phyloP scores from a whole-genome alignment of 106 monocot genomes.

The Allium cepa region DNA sequence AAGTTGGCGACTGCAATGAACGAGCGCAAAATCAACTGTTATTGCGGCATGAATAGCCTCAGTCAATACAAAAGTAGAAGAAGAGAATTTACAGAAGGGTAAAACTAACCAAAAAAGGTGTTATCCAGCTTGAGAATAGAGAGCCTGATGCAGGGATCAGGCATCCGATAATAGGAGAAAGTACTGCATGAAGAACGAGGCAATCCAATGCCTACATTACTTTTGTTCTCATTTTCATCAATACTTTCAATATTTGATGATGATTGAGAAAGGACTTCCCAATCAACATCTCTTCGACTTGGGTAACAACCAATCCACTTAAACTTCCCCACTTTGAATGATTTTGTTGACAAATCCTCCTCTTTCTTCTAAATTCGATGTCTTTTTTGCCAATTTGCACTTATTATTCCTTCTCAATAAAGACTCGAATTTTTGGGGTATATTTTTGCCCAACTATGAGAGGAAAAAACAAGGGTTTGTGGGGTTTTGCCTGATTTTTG shows the following conservation, averaged over 20 bases:
- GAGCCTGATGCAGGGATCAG: conserved; percentile 22
- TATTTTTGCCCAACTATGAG: no score
- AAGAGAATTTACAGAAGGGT: no score
- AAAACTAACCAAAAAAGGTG: conserved; percentile 29
- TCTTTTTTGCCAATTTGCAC: no score
- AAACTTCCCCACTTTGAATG: background rate
- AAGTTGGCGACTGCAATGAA: no score
- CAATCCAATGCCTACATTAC: conserved; percentile 1
- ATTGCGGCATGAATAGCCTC: no score
- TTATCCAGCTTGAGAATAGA: conserved; percentile 41
- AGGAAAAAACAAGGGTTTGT: no score
- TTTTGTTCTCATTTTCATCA: background rate
- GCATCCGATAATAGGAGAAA: conserved; percentile 38
- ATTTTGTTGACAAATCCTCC: background rate
- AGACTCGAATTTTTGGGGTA: no score
- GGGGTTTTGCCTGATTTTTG: no score
- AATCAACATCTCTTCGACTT: background rate
- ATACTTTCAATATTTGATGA: background rate
- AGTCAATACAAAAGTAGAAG: no score
- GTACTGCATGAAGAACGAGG: conserved; percentile 5
- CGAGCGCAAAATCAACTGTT: no score
- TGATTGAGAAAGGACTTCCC: conserved; percentile 5
- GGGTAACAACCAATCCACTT: background rate
- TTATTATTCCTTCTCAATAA: no score
- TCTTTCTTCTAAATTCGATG: background rate